Evolutionary conservation across 2,329 filamentous ascomycete species (phyloP).

Genomic region (Epichloe brachyelytri): DNA sequence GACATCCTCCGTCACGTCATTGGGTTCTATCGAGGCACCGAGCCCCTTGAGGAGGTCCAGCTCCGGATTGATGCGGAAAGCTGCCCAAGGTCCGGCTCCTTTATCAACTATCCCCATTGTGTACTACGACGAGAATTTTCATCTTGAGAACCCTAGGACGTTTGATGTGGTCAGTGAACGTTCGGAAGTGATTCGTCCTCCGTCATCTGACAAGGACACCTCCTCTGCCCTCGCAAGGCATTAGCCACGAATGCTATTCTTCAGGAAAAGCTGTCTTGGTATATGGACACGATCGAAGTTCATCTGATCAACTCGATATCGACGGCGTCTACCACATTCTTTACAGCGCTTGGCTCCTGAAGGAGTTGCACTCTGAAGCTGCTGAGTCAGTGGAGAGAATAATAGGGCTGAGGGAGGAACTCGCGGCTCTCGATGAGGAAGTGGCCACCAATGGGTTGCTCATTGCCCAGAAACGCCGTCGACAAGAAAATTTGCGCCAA

Average conservation of each 20-base stretch:
- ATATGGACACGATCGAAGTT: constrained; percentile 98
- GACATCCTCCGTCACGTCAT: constrained; percentile 33
- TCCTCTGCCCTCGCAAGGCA: constrained; percentile 62
- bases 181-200: constrained; percentile 79
- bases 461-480: constrained; percentile 69
- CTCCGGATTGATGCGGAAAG: constrained; percentile 41
- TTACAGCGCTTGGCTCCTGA: constrained; percentile 85
- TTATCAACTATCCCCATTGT: constrained; percentile 84
- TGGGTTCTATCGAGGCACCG: constrained; percentile 35
- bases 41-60: constrained; percentile 31
- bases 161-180: constrained; percentile 95
- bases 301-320: constrained; percentile 95
- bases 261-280: constrained; percentile 98
- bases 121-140: constrained; percentile 92
- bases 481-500: constrained; percentile 72
- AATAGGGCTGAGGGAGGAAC: constrained; percentile 63
- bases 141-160: constrained; percentile 86
- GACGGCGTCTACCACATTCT: constrained; percentile 89
- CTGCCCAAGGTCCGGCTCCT: constrained; percentile 63
- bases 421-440: constrained; percentile 70
- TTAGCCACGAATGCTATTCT: constrained; percentile 93
- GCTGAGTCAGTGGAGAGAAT: constrained; percentile 84
- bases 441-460: constrained; percentile 77
- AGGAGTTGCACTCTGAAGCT: constrained; percentile 83
- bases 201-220: constrained; percentile 41